Base-by-base conservation (phyloP, 176 grass and related monocot species). In the Zizania latifolia region DNA sequence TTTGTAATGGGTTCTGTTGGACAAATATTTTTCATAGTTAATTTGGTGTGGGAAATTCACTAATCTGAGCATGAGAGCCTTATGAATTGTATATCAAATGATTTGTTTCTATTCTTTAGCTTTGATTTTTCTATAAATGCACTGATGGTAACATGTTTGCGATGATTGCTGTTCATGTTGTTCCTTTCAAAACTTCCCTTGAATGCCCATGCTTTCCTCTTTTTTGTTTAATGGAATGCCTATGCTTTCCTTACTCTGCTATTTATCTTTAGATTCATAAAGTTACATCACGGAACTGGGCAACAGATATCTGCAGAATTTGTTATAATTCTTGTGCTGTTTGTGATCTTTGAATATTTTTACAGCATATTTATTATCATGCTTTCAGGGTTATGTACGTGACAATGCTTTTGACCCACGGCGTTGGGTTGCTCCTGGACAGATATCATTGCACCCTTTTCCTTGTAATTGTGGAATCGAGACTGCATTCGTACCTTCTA, bases 361-460 rank as follows among this genome's bases (percentile, higher is more conserved):
- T 33, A 72, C 44, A 48, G 30, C 62, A 8, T 67, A 24, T 53
- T 67, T 75, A 16, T 75, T 70, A 21, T 75, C 39, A 39, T 78
- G 22, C 14, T 82, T 72, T 63, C 85, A 97, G 94, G 86, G 83
- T 65, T 93, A 89, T 71, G 70, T 97, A 62, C 83, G 84, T 72
- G 91, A 92, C 83, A 83, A 81, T 79, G 83, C 94, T 80, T 97
- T 97, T 34, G 91, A 97, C 14, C 86, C 94, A 71, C 78, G 94
- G 33, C 81, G 88, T 65, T 97, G 91, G 94, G 73, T 92, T 84
- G 88, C 94, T 61, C 86, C 94, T 79, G 94, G 94, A 74, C 91
- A 97, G 79, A 72, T 89, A 72, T 83, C 78, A 7, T 71, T 91
- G 60, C 86, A 60, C 14, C 83, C 84, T 81, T 86, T 82, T 75